Evolutionary conservation across 306 rosid species (phyloP).

Genomic region (Castanospermum australe): DNA sequence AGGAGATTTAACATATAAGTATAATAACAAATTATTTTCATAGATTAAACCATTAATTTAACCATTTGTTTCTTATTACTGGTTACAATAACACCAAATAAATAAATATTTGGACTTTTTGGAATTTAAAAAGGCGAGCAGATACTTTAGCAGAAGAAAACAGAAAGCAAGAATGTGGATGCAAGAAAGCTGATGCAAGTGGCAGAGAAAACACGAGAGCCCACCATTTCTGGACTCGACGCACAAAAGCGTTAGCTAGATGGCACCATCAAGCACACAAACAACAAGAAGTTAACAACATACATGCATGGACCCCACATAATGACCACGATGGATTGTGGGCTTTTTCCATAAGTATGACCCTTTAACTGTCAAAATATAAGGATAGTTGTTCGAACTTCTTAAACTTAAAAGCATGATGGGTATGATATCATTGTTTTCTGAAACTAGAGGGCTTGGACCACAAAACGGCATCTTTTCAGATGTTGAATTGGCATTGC

Average conservation of each 20-base stretch:
- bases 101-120: background rate
- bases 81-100: background rate
- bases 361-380: constrained; percentile 48
- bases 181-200: constrained; percentile 34
- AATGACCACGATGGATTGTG: constrained; percentile 42
- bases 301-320: constrained; percentile 35
- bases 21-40: background rate
- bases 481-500: constrained; percentile 52
- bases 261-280: constrained; percentile 27
- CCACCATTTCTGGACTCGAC: constrained; percentile 31
- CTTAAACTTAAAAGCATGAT: constrained; percentile 54
- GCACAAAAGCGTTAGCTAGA: constrained; percentile 23
- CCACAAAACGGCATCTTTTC: constrained; percentile 68
- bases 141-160: constrained; percentile 36
- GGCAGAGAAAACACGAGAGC: constrained; percentile 42
- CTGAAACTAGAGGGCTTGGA: constrained; percentile 55
- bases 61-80: too few relatives aligned
- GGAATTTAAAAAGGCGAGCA: background rate
- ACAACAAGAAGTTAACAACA: constrained; percentile 16
- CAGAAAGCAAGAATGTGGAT: constrained; percentile 41
- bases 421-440: constrained; percentile 63
- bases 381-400: constrained; percentile 53
- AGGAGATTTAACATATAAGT: too few relatives aligned
- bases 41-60: background rate
- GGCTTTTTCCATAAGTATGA: constrained; percentile 36